Conservation (phyloP, 2,329 filamentous ascomycete genomes). For the Colletotrichum australisinense region DNA sequence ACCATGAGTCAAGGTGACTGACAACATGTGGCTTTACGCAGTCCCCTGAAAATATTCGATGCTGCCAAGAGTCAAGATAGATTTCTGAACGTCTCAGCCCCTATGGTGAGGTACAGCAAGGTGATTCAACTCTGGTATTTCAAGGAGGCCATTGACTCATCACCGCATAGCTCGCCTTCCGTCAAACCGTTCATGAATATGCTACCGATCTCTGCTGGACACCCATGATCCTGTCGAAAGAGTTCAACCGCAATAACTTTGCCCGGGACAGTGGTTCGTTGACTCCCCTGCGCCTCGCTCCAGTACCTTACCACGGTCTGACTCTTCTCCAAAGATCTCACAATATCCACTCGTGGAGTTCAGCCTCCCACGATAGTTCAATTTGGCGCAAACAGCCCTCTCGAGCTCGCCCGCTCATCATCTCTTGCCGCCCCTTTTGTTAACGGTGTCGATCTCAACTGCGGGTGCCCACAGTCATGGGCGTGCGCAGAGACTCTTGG, state of each 20-base stretch:
- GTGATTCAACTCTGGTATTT: slow-evolving; percentile 39
- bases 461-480: slow-evolving; percentile 80
- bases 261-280: slow-evolving; percentile 69
- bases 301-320: background rate
- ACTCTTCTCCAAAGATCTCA: slow-evolving; percentile 62
- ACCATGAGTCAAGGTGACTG: background rate
- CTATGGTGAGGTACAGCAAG: slow-evolving; percentile 77
- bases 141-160: background rate
- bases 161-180: slow-evolving; percentile 69
- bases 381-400: slow-evolving; percentile 72
- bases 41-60: slow-evolving; percentile 71
- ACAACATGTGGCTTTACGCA: slow-evolving; percentile 41
- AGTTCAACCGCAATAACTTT: slow-evolving; percentile 71
- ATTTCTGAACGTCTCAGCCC: slow-evolving; percentile 69
- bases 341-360: slow-evolving; percentile 62
- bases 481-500: slow-evolving; percentile 76
- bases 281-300: slow-evolving; percentile 39
- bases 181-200: slow-evolving; percentile 73
- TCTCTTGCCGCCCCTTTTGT: slow-evolving; percentile 71
- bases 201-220: slow-evolving; percentile 77
- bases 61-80: slow-evolving; percentile 61
- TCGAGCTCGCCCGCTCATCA: slow-evolving; percentile 72
- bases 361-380: slow-evolving; percentile 74
- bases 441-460: slow-evolving; percentile 77
- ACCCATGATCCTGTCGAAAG: slow-evolving; percentile 78